Base-by-base conservation (phyloP, 225 moss, liverwort and hornwort genomes). In the Ulota crispa region DNA sequence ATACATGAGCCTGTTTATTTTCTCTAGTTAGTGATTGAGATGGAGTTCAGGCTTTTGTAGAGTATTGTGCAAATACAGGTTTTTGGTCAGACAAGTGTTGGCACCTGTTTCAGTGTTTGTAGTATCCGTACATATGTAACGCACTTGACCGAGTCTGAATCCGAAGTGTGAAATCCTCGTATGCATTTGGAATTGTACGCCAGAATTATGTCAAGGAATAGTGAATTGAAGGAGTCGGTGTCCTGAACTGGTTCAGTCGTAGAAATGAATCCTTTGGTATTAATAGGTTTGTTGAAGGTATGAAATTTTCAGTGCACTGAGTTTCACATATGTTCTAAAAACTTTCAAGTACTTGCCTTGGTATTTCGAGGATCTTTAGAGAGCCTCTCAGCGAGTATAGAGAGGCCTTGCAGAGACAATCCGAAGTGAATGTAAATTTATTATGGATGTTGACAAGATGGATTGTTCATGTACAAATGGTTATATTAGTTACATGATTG, bases 31-130 rank as follows among this genome's bases (percentile, higher is more conserved):
- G 60, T 72, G 68, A 18, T 64, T 23, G 28, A 28, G 47, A 23
- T 52, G 69, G 43, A 67, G 16, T 64, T 30, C 43, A 53, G 32
- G 78, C 55, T 1, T 70, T 16, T 66, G 76, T 69, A 50, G 21
- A 59, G 37, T 70, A 67, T 68, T 32, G 9, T 78, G 59, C 72
- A 67, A 75, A 36, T 64, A 16, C 45, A 30, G 59, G 24, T 42
- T 79, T 64, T 62, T 68, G 86, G 82, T 83, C 83, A 80, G 42
- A 15, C 34, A 59, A 70, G 85, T 32, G 72, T 76, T 82, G 82
- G 67, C 71, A 76, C 52, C 24, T 39, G 9, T 37, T 45, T 27
- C 16, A 68, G 4, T 78, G 63, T 57, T 47, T 62, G 15, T 81
- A 63, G 42, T 64, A 56, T 42, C 55, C 43, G 45, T 63, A 55